phyloP scores from a whole-genome alignment of 139 green algal species.

The Chlamydomonas asymmetrica region DNA sequence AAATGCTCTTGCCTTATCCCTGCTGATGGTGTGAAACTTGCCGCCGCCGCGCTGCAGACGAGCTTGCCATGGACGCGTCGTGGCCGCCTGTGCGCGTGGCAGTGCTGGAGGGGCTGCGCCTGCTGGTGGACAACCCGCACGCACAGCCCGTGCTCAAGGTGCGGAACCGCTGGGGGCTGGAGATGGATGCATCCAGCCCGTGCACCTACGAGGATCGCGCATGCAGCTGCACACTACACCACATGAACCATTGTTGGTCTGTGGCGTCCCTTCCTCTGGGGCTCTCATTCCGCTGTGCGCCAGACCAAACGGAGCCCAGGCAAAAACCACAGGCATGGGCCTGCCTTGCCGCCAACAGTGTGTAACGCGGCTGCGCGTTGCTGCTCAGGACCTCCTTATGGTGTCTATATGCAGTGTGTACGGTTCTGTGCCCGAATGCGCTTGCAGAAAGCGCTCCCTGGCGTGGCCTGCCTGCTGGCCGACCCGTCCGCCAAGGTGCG shows the following conservation, averaged over 20 bases:
- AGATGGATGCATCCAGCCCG: background rate
- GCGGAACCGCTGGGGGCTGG: background rate
- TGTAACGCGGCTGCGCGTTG: too few relatives aligned
- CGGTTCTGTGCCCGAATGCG: too few relatives aligned
- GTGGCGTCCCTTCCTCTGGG: too few relatives aligned
- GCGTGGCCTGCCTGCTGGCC: slow-evolving; percentile 50
- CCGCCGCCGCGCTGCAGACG: slow-evolving; percentile 36
- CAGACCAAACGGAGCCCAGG: too few relatives aligned
- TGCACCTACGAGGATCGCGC: background rate
- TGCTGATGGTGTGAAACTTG: too few relatives aligned
- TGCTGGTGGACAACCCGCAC: slow-evolving; percentile 69
- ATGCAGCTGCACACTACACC: background rate
- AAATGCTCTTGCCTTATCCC: too few relatives aligned
- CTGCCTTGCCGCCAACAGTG: too few relatives aligned
- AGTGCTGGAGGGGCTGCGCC: slow-evolving; percentile 61
- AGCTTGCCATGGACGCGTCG: slow-evolving; percentile 68
- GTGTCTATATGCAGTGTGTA: too few relatives aligned
- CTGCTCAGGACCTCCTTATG: too few relatives aligned
- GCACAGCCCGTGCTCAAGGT: slow-evolving; percentile 72
- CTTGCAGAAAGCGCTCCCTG: slow-evolving; percentile 54
- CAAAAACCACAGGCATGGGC: too few relatives aligned
- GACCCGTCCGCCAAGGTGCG: slow-evolving; percentile 59
- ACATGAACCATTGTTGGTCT: background rate
- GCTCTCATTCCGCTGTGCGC: too few relatives aligned
- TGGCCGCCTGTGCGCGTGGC: slow-evolving; percentile 50